Evolutionary conservation across 78 protist genomes (phyloP), one percentile per base, ranked within the genome.

Genomic region (Trichosphaerium sp.): DNA sequence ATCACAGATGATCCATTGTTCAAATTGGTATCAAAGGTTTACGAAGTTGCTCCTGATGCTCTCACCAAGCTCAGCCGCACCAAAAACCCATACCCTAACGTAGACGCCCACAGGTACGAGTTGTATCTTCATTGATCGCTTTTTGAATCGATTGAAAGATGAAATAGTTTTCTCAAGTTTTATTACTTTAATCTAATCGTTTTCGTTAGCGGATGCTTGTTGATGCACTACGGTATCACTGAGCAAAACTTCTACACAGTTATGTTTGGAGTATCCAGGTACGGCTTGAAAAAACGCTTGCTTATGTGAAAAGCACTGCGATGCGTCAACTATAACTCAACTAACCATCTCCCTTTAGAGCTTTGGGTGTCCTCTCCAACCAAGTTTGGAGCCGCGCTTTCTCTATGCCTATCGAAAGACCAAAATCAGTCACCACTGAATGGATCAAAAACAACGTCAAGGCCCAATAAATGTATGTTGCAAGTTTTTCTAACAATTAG

Each of bases 71-170:
- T 87, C 44, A 93, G 96, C 38, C 91, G 91, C 88, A 88, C 94
- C 48, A 92, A 91, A 84, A 94, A 94, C 85, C 98, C 98, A 59
- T 92, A 56, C 65, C 91, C 94, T 64, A 94, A 94, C 82, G 97
- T 94, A 39, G 98, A 94, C 67, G 95, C 98, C 41, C 98, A 94
- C 90, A n/a, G n/a, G n/a, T n/a, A n/a, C n/a, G n/a, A n/a, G n/a
- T n/a, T n/a, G n/a, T n/a, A n/a, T n/a, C n/a, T n/a, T n/a, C n/a
- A n/a, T n/a, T n/a, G n/a, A n/a, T n/a, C n/a, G n/a, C n/a, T n/a
- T n/a, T n/a, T n/a, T n/a, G n/a, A n/a, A n/a, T n/a, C n/a, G n/a
- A n/a, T n/a, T n/a, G n/a, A n/a, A n/a, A n/a, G n/a, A n/a, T n/a
- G n/a, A n/a, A n/a, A n/a, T n/a, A n/a, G n/a, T n/a, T n/a, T n/a